These are phyloP conservation scores for Solanum hybrid DNA, from an alignment of 305 asterid genomes.

Conservation along the genomic window DNA sequence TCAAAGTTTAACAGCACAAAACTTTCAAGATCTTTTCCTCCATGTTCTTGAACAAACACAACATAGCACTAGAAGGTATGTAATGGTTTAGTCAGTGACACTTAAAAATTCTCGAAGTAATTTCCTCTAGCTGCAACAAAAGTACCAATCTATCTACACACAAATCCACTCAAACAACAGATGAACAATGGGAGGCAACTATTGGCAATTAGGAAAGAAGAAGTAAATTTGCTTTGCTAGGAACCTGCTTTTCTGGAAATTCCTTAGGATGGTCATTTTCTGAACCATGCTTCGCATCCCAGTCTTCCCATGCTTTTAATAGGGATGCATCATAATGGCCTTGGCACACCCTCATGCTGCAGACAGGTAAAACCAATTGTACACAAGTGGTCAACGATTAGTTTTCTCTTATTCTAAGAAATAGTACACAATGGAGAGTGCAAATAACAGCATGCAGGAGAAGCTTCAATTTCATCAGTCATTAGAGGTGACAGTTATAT, in stretches of 20 bases:
- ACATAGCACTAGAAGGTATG: conserved; percentile 52
- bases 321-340: conserved; percentile 73
- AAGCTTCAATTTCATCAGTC: not conserved
- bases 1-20: conserved; percentile 70
- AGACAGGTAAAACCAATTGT: conserved; percentile 2
- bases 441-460: not conserved
- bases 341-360: conserved; percentile 79
- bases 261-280: conserved; percentile 86
- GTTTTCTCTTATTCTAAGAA: not conserved
- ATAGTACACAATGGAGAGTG: not conserved
- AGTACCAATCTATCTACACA: not conserved
- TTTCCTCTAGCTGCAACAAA: not conserved
- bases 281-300: conserved; percentile 71
- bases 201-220: not conserved
- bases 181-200: conserved; percentile 2
- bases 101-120: not conserved
- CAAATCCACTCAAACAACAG: conserved; percentile 4
- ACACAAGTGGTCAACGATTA: not conserved
- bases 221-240: conserved; percentile 7
- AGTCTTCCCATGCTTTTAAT: conserved; percentile 84
- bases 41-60: conserved; percentile 86
- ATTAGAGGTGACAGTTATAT: not conserved
- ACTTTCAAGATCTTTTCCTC: conserved; percentile 85
- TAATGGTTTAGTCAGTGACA: not conserved
- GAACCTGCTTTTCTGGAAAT: conserved; percentile 74